A percentile compares a stretch with the other conserved stretches of the same genome.
These are phyloP conservation scores for Liriodendron chinense DNA, from an alignment of 164 flowering plant genomes.

Conservation along the genomic window DNA sequence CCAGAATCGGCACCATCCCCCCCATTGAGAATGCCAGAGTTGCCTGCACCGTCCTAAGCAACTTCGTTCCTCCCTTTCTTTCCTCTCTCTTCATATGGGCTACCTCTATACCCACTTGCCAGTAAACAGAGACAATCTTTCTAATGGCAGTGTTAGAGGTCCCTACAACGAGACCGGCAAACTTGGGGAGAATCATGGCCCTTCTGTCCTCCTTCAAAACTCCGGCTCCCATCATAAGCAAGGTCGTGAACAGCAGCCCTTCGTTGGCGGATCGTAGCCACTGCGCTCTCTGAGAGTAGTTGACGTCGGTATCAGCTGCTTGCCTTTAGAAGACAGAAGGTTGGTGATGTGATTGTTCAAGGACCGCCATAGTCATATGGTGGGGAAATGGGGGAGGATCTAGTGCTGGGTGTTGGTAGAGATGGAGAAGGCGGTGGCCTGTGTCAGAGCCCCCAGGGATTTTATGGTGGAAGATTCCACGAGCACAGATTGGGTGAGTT, in stretches of 20 bases:
- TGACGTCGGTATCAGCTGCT: not conserved
- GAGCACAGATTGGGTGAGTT: too few species aligned
- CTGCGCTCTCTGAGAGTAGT: constrained; percentile 25
- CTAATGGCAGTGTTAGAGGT: constrained; percentile 34
- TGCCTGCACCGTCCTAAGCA: constrained; percentile 23
- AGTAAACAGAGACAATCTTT: constrained; percentile 29
- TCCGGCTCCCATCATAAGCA: constrained; percentile 33
- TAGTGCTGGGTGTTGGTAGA: not conserved
- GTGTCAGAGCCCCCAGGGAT: too few species aligned
- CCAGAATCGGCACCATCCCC: constrained; percentile 20
- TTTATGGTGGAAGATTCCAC: too few species aligned
- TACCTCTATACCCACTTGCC: constrained; percentile 26
- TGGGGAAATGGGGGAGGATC: not conserved
- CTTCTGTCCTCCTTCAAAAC: constrained; percentile 21
- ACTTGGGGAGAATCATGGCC: constrained; percentile 25
- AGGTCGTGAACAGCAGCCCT: constrained; percentile 29
- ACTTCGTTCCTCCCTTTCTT: not conserved
- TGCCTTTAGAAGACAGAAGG: not conserved
- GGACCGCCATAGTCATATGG: constrained; percentile 13
- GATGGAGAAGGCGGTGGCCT: not conserved
- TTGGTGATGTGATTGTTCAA: not conserved
- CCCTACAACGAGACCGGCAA: constrained; percentile 29
- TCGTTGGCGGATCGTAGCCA: constrained; percentile 36
- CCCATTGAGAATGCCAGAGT: constrained; percentile 18
- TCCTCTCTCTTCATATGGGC: constrained; percentile 26